Evolutionary conservation across 331 rosid species (phyloP), one percentile per base, ranked within the genome.

Genomic region (Saraca asoca): DNA sequence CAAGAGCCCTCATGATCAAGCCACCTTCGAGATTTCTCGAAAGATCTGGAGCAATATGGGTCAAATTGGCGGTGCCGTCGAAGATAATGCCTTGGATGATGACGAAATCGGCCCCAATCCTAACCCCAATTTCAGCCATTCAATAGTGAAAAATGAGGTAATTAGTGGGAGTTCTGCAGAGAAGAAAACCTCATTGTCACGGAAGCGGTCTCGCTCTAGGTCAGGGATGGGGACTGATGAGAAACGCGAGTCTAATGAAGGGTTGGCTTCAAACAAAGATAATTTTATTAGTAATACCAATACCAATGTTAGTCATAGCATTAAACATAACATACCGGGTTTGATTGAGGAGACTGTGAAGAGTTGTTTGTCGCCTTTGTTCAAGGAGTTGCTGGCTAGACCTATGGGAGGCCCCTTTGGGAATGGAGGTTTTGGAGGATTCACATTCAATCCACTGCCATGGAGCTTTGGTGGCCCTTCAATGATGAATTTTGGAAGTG

Each of bases 21-120:
- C 82, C 13, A 78, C 86, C 65, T 89, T 89, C 59, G 88, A 85
- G 67, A 78, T 89, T 66, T 90, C 91, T 0, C 84, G 77, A 38
- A 82, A 73, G 88, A 87, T 90, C 81, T 90, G 96, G 96, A 70
- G 72, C 66, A 60, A 38, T 69, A 48, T 72, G 10, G 61, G 83
- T 1, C 85, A 71, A 0, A 45, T 69, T 42, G 77, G 69, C 57
- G 81, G 53, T n/a, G 63, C 54, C 4, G 77, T 56, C 13, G 86
- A 75, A 12, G 80, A 77, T 14, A 73, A 66, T 20, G 76, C 79
- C 15, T 5, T 83, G 15, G 89, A 83, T 19, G 82, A 86, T 46
- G 88, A 80, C 19, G 83, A 83, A 65, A 46, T 72, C 66, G 65
- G 73, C 54, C 77, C 50, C 7, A 77, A 66, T 33, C 57, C 51